Evolutionary conservation across 2,329 filamentous ascomycete genomes (phyloP), one percentile per base, ranked within the genome.

Genomic region (Ceratocystis colombiana): DNA sequence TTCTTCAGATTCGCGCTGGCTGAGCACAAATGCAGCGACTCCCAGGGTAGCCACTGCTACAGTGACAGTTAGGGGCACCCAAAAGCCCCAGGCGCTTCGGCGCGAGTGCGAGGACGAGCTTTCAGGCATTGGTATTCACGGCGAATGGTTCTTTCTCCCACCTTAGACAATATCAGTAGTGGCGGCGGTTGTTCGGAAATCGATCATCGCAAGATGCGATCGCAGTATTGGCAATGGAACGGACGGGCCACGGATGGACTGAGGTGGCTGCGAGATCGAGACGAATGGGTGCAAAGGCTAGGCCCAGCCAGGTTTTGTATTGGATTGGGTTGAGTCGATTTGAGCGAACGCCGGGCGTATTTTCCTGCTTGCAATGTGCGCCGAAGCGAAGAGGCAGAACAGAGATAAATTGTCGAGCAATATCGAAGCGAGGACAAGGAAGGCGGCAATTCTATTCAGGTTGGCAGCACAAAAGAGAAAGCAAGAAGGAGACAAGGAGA

Each of bases 1-100:
- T 33, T 91, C 87, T 64, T 90, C 87, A 67, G 87, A 83, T 70
- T 89, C 87, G 72, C 90, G 87, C 77, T 96, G 91, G 75, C 88
- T 95, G 91, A 91, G 96, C 68, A 92, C 85, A 93, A 93, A 97
- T 67, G 90, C 90, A 64, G 87, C 92, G 61, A 96, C 78, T 44
- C 92, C 91, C 66, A 89, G 86, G 25, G 92, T 90, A 68, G 93
- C 93, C 71, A 95, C 85, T 61, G 90, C 92, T 67, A 96, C 85
- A 62, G 92, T 96, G 70, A 96, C 77, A 70, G 86, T 87, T 66
- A 97, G 82, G 69, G 93, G 93, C 68, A 96, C 84, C 90, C 92
- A 96, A 77, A 95, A 93, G 73, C 87, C 84, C 77, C 89, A 84
- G 70, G 84, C 82, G 74, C 82, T 79, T 75, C 82, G 79, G 77